Base-by-base conservation (phyloP, 2,329 filamentous ascomycete species). In the Calycina herbarum region DNA sequence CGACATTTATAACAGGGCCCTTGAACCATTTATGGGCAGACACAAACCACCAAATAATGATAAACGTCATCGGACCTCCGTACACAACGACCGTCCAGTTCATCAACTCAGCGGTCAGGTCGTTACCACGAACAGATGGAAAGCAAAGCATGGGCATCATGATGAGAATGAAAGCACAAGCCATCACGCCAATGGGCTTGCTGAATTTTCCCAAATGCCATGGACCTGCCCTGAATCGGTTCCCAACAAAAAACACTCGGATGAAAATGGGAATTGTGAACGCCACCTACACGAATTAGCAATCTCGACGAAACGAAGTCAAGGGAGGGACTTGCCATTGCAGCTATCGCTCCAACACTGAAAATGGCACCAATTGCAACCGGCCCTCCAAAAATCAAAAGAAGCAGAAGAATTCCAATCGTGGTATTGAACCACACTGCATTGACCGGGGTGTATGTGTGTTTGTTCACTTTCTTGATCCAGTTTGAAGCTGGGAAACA, bases 81-180 rank as follows among this genome's bases (percentile, higher is more conserved):
- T 87, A 89, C 13, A 88, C 86, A 33, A 89, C 77, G 68, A 80
- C 82, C 1, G 87, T 89, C 86, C 86, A 89, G 71, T 89, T 89
- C 87, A 89, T 89, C 11, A 78, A 70, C 58, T 72, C 59, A 2
- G 76, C 79, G 75, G 81, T 80, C 64, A 89, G 72, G 71, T 88
- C 78, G 1, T 72, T 76, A 3, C 86, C 86, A 5, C 79, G 84
- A 6, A 81, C 79, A 59, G 80, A 82, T 0, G 88, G 88, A 54
- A 90, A 78, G 74, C 86, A 89, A 35, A 90, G 78, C 27, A 90
- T 86, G 0, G 87, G 88, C 64, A 89, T 80, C 88, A 90, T 90
- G 38, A 90, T 77, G 15, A 82, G 68, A 6, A 89, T 86, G 73
- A 90, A 90, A 0, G 76, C 73, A 57, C 82, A 84, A 3, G 85